A percentile compares a stretch with the other conserved stretches of the same genome.
Conservation (phyloP, 805 yeast species). For the Zygosaccharomyces siamensis region DNA sequence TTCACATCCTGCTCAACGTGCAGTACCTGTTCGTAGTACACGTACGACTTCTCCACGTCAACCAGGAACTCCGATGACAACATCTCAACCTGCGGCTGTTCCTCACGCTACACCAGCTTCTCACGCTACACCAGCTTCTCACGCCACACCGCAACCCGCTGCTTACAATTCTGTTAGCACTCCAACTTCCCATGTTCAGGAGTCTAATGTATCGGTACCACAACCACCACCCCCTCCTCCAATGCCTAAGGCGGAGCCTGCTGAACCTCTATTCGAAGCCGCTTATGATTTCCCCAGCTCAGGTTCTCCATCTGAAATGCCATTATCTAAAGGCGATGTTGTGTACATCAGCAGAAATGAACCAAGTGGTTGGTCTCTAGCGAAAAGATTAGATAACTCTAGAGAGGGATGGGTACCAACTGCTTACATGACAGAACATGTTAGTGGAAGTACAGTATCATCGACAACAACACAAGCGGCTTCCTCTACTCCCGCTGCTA, state of each 20-base stretch:
- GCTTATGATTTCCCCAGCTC: conserved; percentile 86
- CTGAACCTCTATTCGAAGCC: conserved; percentile 76
- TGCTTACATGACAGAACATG: conserved; percentile 69
- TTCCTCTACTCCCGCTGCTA: conserved; percentile 17
- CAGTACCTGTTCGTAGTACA: conserved; percentile 21
- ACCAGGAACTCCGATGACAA: conserved; percentile 7
- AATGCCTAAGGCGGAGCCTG: conserved; percentile 53
- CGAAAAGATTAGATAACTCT: conserved; percentile 66
- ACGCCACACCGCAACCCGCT: background rate
- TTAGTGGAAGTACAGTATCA: conserved; percentile 39
- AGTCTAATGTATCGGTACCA: conserved; percentile 30
- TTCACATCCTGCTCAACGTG: conserved; percentile 50
- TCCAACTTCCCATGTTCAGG: conserved; percentile 15
- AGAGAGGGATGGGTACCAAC: conserved; percentile 97
- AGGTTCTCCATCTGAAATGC: conserved; percentile 74
- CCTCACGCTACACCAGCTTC: conserved; percentile 1
- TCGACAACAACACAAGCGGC: conserved; percentile 28
- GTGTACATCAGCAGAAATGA: conserved; percentile 68
- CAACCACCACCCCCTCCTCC: conserved; percentile 81
- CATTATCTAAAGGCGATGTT: conserved; percentile 70
- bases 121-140: background rate
- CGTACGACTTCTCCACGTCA: conserved; percentile 7
- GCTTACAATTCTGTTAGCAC: conserved; percentile 15
- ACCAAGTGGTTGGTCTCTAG: conserved; percentile 93
- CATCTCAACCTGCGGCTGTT: conserved; percentile 12